Base-by-base conservation (phyloP, 2,329 filamentous ascomycete species). In the Lojkania enalia region DNA sequence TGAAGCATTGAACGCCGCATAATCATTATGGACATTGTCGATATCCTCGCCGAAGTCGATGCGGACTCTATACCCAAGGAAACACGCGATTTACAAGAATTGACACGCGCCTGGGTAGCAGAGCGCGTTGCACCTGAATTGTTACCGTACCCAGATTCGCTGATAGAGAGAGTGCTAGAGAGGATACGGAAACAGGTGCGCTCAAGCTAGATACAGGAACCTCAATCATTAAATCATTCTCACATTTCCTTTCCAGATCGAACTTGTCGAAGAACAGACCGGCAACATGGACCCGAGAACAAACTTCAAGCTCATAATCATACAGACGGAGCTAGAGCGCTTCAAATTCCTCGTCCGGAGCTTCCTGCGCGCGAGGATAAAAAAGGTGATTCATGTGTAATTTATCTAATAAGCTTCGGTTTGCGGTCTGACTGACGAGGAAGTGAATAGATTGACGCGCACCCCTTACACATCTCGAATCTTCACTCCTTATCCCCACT, bases 241-340 rank as follows among this genome's bases (percentile, higher is more conserved):
- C 7, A 27, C 23, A n/a, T 27, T 7, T n/a, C 23, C 23, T n/a
- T n/a, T n/a, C 35, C 70, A 79, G 72, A 74, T 76, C 55, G 71
- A 74, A 54, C 58, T 71, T 12, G 73, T 79, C 19, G 77, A 79
- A 60, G 69, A 75, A 50, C 68, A 91, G 78, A 92, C 87, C 11
- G 87, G 87, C 51, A 85, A 88, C 63, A 87, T 91, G 83, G 90
- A 95, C 62, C 87, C 91, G 35, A 90, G 88, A 70, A 86, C 88
- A 53, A 97, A 96, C 68, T 96, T 99, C 69, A 84, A 84, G 49
- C 84, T 97, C 63, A 96, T 96, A 37, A 87, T 99, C 51, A 85
- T 96, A 42, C 94, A 99, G 75, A 97, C 95, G 5, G 94, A 99
- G 73, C 81, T 99, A 42, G 91, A 96, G 69, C 80, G 94, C 35